Evolutionary conservation across 768 basidiomycete genomes (phyloP).

Genomic region (Dentipellis sp.): DNA sequence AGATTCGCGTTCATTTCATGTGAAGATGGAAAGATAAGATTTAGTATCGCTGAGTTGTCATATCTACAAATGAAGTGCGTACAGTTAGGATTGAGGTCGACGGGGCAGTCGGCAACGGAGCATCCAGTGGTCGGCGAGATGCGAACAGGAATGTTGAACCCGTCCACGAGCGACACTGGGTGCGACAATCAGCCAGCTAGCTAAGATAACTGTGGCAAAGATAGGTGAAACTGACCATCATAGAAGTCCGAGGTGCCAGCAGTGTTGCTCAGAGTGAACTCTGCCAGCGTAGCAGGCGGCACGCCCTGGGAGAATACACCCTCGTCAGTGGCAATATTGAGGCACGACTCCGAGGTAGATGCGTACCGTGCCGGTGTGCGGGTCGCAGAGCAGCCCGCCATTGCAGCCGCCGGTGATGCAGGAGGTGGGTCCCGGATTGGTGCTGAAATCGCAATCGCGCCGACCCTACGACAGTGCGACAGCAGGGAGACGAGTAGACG

Average conservation of each 20-base stretch:
- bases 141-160: slow-evolving; percentile 45
- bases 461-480: slow-evolving; percentile 3
- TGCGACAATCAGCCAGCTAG: not conserved
- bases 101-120: slow-evolving; percentile 44
- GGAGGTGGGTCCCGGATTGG: slow-evolving; percentile 41
- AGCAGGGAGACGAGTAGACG: not conserved
- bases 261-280: slow-evolving; percentile 19
- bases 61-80: too few relatives aligned
- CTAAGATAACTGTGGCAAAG: too few relatives aligned
- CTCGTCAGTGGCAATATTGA: not conserved
- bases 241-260: slow-evolving; percentile 13
- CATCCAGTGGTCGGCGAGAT: slow-evolving; percentile 52
- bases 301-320: slow-evolving; percentile 15
- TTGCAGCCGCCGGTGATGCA: slow-evolving; percentile 62
- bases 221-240: slow-evolving; percentile 7
- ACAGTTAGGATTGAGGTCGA: slow-evolving; percentile 53
- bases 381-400: slow-evolving; percentile 53
- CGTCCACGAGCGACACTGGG: slow-evolving; percentile 20
- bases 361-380: slow-evolving; percentile 37
- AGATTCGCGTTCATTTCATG: too few relatives aligned
- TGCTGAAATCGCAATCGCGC: slow-evolving; percentile 47
- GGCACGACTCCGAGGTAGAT: not conserved
- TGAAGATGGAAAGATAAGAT: too few relatives aligned
- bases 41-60: too few relatives aligned
- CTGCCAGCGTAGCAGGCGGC: slow-evolving; percentile 25